Evolutionary conservation across 441 rosid species (phyloP).

Genomic region (Corymbia citriodora): DNA sequence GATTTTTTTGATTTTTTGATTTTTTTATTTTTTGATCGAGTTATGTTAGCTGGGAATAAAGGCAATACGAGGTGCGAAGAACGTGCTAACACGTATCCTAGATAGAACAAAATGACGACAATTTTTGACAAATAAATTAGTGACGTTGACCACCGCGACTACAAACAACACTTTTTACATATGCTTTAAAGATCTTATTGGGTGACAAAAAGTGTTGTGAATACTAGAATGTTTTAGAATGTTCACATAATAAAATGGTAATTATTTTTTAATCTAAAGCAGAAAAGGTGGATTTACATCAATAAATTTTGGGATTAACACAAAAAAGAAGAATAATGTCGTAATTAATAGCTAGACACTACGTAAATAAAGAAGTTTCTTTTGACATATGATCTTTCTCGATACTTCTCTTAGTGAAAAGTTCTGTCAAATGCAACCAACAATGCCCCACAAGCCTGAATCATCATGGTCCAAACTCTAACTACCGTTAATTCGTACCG

Average conservation of each 20-base stretch:
- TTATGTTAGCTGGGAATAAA: background rate
- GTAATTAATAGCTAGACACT: background rate
- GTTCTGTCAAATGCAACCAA: background rate
- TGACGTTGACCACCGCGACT: background rate
- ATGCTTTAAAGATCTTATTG: background rate
- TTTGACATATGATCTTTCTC: background rate
- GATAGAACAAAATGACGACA: background rate
- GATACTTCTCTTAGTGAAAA: background rate
- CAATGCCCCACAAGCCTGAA: background rate
- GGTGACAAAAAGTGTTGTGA: background rate
- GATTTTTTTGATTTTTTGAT: too few relatives aligned
- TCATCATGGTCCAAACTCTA: background rate
- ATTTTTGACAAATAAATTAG: background rate
- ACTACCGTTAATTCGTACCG: background rate
- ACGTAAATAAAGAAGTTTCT: background rate
- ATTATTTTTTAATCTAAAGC: background rate
- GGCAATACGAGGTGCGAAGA: background rate
- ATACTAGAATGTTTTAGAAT: background rate
- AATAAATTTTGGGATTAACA: background rate
- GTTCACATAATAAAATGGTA: background rate
- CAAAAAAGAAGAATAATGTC: background rate
- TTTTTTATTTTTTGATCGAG: background rate
- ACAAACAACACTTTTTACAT: background rate
- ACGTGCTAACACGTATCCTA: background rate
- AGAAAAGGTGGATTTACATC: background rate